phyloP scores from a whole-genome alignment of 164 flowering plant species.

The Chloranthus sessilifolius region DNA sequence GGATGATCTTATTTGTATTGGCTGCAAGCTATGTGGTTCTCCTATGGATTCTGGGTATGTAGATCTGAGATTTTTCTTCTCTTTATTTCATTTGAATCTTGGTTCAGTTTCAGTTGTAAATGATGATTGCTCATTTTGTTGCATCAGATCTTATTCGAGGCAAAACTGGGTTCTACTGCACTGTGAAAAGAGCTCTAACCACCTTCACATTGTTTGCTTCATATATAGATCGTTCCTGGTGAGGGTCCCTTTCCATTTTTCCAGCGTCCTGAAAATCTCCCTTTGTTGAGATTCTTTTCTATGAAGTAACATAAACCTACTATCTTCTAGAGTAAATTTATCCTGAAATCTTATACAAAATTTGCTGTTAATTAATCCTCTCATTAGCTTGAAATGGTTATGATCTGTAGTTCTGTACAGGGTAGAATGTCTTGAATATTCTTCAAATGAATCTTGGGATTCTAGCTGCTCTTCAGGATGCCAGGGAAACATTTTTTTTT shows the following conservation, averaged over 20 bases:
- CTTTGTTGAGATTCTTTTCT: too few species aligned
- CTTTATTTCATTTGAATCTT: neutral
- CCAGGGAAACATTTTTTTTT: too few species aligned
- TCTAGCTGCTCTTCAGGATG: too few species aligned
- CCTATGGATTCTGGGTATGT: conserved; percentile 35
- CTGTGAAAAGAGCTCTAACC: conserved; percentile 46
- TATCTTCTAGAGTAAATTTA: too few species aligned
- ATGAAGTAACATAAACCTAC: too few species aligned
- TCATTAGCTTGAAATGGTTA: too few species aligned
- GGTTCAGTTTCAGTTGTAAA: neutral
- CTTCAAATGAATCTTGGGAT: too few species aligned
- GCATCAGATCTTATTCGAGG: conserved; percentile 24
- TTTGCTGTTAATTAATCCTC: too few species aligned
- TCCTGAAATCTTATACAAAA: too few species aligned
- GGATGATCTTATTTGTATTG: conserved; percentile 65
- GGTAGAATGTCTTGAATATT: too few species aligned
- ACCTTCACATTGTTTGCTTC: conserved; percentile 36
- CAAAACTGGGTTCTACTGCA: conserved; percentile 27
- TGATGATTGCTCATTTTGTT: neutral
- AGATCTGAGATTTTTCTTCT: conserved; percentile 17
- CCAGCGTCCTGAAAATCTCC: too few species aligned
- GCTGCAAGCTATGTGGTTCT: conserved; percentile 65
- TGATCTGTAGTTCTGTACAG: too few species aligned
- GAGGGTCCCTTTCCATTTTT: conserved; percentile 11
- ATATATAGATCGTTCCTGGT: conserved; percentile 79